Conservation (phyloP, 2,329 filamentous ascomycete genomes). For the Diaporthe batatas region DNA sequence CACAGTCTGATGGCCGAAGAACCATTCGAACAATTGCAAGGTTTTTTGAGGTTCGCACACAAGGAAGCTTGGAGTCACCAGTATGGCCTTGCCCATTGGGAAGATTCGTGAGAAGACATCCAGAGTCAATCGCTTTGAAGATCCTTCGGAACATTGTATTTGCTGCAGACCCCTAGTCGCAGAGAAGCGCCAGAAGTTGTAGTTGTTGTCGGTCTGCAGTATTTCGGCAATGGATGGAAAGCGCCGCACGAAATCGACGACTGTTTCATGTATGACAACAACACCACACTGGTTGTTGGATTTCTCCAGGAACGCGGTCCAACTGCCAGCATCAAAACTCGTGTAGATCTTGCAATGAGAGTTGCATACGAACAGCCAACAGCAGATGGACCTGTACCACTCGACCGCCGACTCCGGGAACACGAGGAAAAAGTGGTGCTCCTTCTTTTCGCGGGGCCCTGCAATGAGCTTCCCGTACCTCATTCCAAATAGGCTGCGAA, state of each 20-base stretch:
- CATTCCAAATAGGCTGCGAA: slow-evolving; percentile 35
- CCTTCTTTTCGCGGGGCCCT: slow-evolving; percentile 23
- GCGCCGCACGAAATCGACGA: slow-evolving; percentile 53
- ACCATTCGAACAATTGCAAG: slow-evolving; percentile 58
- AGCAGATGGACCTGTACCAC: slow-evolving; percentile 55
- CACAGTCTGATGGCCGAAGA: slow-evolving; percentile 45
- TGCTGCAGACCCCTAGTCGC: slow-evolving; percentile 50
- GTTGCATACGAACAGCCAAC: slow-evolving; percentile 60
- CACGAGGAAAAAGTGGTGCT: slow-evolving; percentile 60
- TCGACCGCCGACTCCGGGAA: slow-evolving; percentile 58
- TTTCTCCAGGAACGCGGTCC: slow-evolving; percentile 58
- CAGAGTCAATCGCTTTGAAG: not conserved
- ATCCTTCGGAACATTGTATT: slow-evolving; percentile 49
- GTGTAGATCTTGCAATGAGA: slow-evolving; percentile 58
- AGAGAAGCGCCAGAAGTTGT: slow-evolving; percentile 57
- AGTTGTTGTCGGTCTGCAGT: slow-evolving; percentile 49
- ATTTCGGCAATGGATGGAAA: slow-evolving; percentile 55
- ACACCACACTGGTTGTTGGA: slow-evolving; percentile 46
- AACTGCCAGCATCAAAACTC: slow-evolving; percentile 59
- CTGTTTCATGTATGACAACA: slow-evolving; percentile 62
- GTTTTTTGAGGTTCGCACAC: slow-evolving; percentile 59
- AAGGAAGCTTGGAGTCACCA: slow-evolving; percentile 65
- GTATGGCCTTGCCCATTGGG: slow-evolving; percentile 58
- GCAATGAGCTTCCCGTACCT: slow-evolving; percentile 33
- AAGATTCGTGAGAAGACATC: slow-evolving; percentile 53